Evolutionary conservation across 495 filamentous ascomycete genomes (phyloP).

Genomic region (Aspergillus bertholletiae): DNA sequence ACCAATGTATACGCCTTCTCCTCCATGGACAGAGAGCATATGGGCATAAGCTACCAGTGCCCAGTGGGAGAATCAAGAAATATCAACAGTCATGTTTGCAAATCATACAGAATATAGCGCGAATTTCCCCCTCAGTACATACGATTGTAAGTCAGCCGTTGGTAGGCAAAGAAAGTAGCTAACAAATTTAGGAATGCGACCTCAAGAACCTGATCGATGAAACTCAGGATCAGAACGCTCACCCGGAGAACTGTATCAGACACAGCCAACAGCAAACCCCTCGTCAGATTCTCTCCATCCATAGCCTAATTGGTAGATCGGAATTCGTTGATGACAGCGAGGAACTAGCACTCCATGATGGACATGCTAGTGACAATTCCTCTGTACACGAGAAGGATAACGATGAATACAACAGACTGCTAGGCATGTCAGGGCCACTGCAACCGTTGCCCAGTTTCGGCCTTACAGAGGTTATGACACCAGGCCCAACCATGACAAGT

Average conservation of each 20-base stretch:
- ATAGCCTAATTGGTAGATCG: neutral
- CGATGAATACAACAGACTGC: neutral
- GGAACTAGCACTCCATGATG: neutral
- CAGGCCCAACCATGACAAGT: neutral
- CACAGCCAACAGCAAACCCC: neutral
- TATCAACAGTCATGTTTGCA: neutral
- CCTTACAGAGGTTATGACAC: neutral
- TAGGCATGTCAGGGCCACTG: neutral
- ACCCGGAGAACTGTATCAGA: neutral
- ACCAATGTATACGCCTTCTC: neutral
- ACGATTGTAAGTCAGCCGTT: neutral
- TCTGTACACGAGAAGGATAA: neutral
- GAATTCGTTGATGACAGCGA: neutral
- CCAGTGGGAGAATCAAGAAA: neutral
- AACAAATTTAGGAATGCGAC: neutral
- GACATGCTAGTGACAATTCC: neutral
- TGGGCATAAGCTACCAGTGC: neutral
- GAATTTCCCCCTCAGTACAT: neutral
- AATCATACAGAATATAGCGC: neutral
- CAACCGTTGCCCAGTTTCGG: neutral
- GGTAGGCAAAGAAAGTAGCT: neutral
- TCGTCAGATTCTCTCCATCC: neutral
- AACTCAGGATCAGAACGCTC: neutral
- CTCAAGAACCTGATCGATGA: neutral
- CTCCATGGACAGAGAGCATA: neutral